Base-by-base conservation (phyloP, 2,329 filamentous ascomycete genomes). In the Fusarium sp. region DNA sequence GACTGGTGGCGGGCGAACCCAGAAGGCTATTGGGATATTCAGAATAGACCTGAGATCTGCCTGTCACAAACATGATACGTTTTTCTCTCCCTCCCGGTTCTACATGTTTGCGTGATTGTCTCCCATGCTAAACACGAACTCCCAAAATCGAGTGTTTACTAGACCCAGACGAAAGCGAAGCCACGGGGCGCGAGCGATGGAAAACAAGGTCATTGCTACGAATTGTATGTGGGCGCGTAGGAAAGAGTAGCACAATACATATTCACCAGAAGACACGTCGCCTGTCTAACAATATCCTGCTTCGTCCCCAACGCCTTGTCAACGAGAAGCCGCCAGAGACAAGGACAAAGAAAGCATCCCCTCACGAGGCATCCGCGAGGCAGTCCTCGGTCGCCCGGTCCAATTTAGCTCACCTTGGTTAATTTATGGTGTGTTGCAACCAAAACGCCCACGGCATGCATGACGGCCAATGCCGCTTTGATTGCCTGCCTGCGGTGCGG, bases 141-240 rank as follows among this genome's bases (percentile, higher is more conserved):
- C 14, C 25, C 32, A 47, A 54, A 52, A 57, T 60, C 48, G 57
- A 68, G 65, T 53, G 17, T 14, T n/a, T 31, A n/a, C n/a, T n/a
- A n/a, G 33, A 6, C 19, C 29, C 51, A 54, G 43, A 56, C 53
- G 51, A 33, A 53, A 66, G 37, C 53, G 49, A 66, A 65, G 54
- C 39, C 31, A 39, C 42, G 33, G 62, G 48, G 46, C 4, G 19
- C 19, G 19, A 19, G 42, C 42, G 53, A 66, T 57, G 36, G 50
- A 49, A 46, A 29, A 49, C 56, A 59, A 66, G 61, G 49, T 66
- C 61, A 25, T 25, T 25, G 23, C 23, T 8, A 25, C 23, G 8
- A 25, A 6, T 31, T 31, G 10, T 11, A 11, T 6, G 4, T 31
- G 13, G 13, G 10, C 29, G 29, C 9, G 13, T 31, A 25, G 6